Evolutionary conservation across 345 rosid genomes (phyloP).

Genomic region (Litchi chinensis): DNA sequence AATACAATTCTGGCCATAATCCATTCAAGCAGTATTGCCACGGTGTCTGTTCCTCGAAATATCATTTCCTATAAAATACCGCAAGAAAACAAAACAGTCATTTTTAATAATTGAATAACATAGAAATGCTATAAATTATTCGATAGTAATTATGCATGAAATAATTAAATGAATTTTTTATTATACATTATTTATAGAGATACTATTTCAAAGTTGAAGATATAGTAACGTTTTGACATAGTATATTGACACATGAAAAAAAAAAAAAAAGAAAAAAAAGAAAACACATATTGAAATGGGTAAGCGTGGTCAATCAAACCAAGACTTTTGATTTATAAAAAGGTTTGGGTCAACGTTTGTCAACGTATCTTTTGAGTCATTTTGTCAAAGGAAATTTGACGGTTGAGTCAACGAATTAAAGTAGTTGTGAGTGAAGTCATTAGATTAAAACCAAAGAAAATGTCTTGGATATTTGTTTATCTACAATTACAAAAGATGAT

Average conservation of each 20-base stretch:
- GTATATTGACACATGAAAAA: not conserved
- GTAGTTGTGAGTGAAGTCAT: not conserved
- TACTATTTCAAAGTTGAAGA: no score
- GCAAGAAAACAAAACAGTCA: not conserved
- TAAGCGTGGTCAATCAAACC: not conserved
- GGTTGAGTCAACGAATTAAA: not conserved
- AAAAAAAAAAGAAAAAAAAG: not conserved
- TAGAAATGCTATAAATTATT: not conserved
- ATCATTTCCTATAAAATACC: slow-evolving; percentile 51
- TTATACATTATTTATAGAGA: no score
- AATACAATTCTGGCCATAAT: slow-evolving; percentile 63
- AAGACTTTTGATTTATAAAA: not conserved
- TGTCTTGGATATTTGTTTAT: not conserved
- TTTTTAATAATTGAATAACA: not conserved
- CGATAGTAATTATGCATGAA: no score
- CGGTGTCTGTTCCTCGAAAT: slow-evolving; percentile 69
- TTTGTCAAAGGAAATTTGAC: slow-evolving; percentile 1
- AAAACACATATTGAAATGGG: not conserved
- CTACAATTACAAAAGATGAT: no score
- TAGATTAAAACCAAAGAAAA: slow-evolving; percentile 12
- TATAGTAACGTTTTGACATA: no score
- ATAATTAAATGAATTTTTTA: no score
- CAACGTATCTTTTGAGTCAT: not conserved
- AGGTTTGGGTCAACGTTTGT: slow-evolving; percentile 1
- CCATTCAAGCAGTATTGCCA: slow-evolving; percentile 75